Evolutionary conservation across 306 rosid species (phyloP), one percentile per base, ranked within the genome.

Genomic region (Styphnolobium japonicum): DNA sequence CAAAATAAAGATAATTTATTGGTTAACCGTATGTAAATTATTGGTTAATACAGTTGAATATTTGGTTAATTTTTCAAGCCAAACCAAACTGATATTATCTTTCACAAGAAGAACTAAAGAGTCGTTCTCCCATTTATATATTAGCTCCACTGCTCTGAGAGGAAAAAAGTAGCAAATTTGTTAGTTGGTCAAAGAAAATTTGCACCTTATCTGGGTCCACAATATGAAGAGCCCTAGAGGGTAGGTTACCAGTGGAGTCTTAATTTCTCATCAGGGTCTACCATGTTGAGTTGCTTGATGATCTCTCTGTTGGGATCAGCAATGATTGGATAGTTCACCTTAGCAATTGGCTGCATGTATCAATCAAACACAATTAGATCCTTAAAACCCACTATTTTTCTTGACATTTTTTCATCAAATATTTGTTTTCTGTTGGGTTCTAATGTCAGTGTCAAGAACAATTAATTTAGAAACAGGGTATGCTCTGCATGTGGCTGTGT

Each of bases 191-290:
- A 40, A 4, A 58, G 57, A 10, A 51, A 6, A 33, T n/a, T 23
- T 3, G 8, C 0, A 90, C 94, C 95, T 80, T 78, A 42, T 94
- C 95, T 2, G 94, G 98, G 1, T 93, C 97, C 4, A 92, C 84
- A 0, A 91, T 87, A 40, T 94, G 98, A 46, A 94, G 89, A 23
- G 97, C 93, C 48, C 97, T 86, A 8, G 98, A 92, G n/a, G 97
- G 95, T 23, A 94, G 52, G 23, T 69, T 81, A 0, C 97, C 94
- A 0, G 49, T 66, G 0, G 85, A 71, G 71, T 91, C 95, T 77
- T n/a, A n/a, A n/a, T n/a, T 79, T 91, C 87, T 85, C 89, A 42
- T 91, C 89, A 5, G 97, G 95, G 45, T 94, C 98, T 21, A 89
- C 89, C 97, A 92, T 92, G 89, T 94, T 94, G 22, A 94, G 92